These are phyloP conservation scores for Diaporthe aspalathi DNA, from an alignment of 2,329 filamentous ascomycete species.

Conservation along the genomic window DNA sequence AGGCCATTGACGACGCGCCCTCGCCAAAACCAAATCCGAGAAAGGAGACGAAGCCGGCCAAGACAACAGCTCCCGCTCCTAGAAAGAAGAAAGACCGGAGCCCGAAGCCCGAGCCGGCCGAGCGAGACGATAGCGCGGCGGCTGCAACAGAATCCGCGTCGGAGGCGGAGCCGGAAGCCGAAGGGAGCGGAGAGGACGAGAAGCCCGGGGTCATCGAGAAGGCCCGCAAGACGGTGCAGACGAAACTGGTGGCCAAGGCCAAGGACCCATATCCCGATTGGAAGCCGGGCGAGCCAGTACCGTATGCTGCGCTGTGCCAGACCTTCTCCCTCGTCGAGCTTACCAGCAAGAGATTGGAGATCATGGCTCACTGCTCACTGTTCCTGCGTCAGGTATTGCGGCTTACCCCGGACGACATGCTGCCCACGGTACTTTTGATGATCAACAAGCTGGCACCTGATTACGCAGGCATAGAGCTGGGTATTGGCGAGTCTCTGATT, in stretches of 20 bases:
- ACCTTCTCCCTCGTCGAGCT: constrained; percentile 96
- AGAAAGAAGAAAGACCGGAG: constrained; percentile 43
- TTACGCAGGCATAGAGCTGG: constrained; percentile 94
- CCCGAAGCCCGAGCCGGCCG: constrained; percentile 52
- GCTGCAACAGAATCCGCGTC: constrained; percentile 57
- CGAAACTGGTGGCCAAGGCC: constrained; percentile 69
- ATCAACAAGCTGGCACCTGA: constrained; percentile 98
- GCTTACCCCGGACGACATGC: constrained; percentile 86
- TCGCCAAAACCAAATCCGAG: constrained; percentile 41
- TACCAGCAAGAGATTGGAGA: constrained; percentile 90
- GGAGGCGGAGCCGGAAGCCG: constrained; percentile 62
- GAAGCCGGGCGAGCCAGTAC: constrained; percentile 88
- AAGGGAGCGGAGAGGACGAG: constrained; percentile 66
- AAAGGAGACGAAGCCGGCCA: constrained; percentile 46
- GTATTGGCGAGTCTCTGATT: constrained; percentile 97
- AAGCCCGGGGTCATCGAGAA: constrained; percentile 80
- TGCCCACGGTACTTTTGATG: constrained; percentile 93
- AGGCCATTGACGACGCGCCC: constrained; percentile 52
- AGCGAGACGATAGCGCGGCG: constrained; percentile 59
- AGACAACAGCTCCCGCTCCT: constrained; percentile 33
- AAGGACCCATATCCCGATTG: constrained; percentile 96
- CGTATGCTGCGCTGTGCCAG: constrained; percentile 92
- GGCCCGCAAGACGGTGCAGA: constrained; percentile 83
- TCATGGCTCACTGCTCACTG: constrained; percentile 87
- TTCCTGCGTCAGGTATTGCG: constrained; percentile 96